Evolutionary conservation across 768 basidiomycete species (phyloP).

Genomic region (Pisolithus sp.): DNA sequence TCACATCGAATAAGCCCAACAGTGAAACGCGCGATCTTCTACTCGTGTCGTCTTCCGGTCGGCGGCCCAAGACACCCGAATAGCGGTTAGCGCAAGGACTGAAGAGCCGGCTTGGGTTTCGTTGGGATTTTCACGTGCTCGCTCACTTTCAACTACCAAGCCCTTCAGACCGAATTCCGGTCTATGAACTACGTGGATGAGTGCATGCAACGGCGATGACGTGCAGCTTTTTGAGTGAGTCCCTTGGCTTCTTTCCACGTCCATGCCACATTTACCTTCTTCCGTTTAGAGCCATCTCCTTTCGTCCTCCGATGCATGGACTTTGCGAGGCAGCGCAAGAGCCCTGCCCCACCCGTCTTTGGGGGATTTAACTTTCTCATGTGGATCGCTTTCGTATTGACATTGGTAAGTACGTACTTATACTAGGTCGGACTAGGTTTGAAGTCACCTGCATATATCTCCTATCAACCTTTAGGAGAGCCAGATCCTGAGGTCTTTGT

Average conservation of each 20-base stretch:
- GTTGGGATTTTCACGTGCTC: too few species aligned
- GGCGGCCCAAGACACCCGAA: slow-evolving; percentile 4
- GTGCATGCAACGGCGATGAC: slow-evolving; percentile 51
- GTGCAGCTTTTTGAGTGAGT: too few species aligned
- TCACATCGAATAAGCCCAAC: too few species aligned
- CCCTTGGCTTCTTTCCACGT: too few species aligned
- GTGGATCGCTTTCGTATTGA: slow-evolving; percentile 48
- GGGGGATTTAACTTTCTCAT: slow-evolving; percentile 53
- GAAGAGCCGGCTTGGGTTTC: neutral
- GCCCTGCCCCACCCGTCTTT: too few species aligned
- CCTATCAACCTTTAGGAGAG: slow-evolving; percentile 44
- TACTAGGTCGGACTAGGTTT: neutral
- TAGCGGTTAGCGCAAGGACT: slow-evolving; percentile 22
- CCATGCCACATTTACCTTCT: too few species aligned
- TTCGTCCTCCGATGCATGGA: too few species aligned
- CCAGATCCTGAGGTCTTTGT: slow-evolving; percentile 36
- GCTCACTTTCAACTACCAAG: slow-evolving; percentile 53
- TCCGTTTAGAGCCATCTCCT: too few species aligned
- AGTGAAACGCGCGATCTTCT: too few species aligned
- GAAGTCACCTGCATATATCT: slow-evolving; percentile 32
- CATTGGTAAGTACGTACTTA: slow-evolving; percentile 26
- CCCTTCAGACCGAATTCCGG: slow-evolving; percentile 59
- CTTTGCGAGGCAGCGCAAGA: too few species aligned
- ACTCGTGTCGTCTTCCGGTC: too few species aligned
- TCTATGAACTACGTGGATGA: slow-evolving; percentile 60